Evolutionary conservation across 768 basidiomycete species (phyloP).

Genomic region (Suillus sp.): DNA sequence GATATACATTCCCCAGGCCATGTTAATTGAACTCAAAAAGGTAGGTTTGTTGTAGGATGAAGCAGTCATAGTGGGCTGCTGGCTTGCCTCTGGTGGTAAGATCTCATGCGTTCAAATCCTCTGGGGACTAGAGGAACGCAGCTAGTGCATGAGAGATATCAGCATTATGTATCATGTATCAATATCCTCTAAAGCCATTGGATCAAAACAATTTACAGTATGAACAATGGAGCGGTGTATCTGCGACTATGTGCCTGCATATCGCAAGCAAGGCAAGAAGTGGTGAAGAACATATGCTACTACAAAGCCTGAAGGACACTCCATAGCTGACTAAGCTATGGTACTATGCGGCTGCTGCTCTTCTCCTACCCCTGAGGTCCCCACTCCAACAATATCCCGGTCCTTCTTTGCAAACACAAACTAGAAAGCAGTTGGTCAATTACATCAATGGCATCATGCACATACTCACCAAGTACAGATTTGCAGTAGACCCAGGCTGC

Average conservation of each 20-base stretch:
- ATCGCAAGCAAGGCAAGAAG: too few species aligned
- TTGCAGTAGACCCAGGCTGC: conserved; percentile 90
- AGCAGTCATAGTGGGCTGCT: too few species aligned
- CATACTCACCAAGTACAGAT: conserved; percentile 79
- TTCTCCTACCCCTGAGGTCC: too few species aligned
- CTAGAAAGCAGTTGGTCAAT: conserved; percentile 38
- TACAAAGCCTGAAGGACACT: too few species aligned
- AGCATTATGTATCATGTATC: conserved; percentile 29
- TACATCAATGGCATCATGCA: conserved; percentile 8
- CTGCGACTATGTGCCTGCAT: too few species aligned
- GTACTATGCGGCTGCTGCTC: too few species aligned
- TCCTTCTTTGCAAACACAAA: conserved; percentile 84
- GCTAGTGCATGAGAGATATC: conserved; percentile 21
- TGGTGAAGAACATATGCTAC: too few species aligned
- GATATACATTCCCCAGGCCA: conserved; percentile 48
- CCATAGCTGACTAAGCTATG: too few species aligned
- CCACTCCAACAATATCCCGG: too few species aligned
- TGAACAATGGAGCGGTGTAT: too few species aligned
- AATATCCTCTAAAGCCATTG: conserved; percentile 27
- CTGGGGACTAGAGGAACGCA: background rate
- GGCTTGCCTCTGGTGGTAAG: too few species aligned
- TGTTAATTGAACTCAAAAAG: conserved; percentile 32
- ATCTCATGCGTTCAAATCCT: background rate
- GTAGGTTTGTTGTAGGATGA: conserved; percentile 42
- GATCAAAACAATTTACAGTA: conserved; percentile 70